Percentiles rank a stretch among this genome's conserved stretches.
Conservation (phyloP, 768 basidiomycete species). For the Pleurotus cornucopiae region DNA sequence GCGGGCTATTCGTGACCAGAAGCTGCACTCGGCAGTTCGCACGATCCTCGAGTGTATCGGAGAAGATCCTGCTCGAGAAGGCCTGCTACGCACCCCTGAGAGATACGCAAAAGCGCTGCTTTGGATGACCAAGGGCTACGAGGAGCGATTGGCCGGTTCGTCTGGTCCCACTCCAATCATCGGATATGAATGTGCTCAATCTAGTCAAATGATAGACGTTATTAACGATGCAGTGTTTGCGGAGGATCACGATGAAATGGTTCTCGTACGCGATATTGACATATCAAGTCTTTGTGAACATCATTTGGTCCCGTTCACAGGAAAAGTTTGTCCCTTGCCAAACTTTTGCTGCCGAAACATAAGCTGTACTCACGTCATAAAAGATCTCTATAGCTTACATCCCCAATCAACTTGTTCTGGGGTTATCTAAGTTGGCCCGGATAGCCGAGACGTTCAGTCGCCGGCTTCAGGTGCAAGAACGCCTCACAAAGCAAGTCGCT, state of each 20-base stretch:
- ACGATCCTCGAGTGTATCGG: conserved; percentile 96
- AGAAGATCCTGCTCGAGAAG: conserved; percentile 95
- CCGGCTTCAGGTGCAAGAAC: conserved; percentile 95
- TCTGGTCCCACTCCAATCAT: background rate
- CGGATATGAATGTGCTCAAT: background rate
- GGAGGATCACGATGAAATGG: conserved; percentile 99
- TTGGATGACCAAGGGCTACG: conserved; percentile 99
- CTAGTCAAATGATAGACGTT: conserved; percentile 58
- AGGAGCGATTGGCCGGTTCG: conserved; percentile 85
- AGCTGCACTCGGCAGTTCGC: conserved; percentile 80
- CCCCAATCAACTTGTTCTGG: conserved; percentile 90
- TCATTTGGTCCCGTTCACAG: conserved; percentile 96
- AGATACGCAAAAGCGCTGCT: conserved; percentile 95
- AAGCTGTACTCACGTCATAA: conserved; percentile 17
- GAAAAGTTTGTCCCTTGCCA: conserved; percentile 62
- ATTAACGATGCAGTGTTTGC: conserved; percentile 98
- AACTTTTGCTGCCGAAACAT: conserved; percentile 6
- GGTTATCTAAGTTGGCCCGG: conserved; percentile 92
- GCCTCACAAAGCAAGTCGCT: conserved; percentile 95
- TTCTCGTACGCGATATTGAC: conserved; percentile 95
- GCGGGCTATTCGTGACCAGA: conserved; percentile 65
- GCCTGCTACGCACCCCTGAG: conserved; percentile 86
- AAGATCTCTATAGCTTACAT: conserved; percentile 98
- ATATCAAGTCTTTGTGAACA: conserved; percentile 98
- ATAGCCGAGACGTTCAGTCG: conserved; percentile 97